Conservation (phyloP, 1,139 yeast species). For the Pichia sp. region DNA sequence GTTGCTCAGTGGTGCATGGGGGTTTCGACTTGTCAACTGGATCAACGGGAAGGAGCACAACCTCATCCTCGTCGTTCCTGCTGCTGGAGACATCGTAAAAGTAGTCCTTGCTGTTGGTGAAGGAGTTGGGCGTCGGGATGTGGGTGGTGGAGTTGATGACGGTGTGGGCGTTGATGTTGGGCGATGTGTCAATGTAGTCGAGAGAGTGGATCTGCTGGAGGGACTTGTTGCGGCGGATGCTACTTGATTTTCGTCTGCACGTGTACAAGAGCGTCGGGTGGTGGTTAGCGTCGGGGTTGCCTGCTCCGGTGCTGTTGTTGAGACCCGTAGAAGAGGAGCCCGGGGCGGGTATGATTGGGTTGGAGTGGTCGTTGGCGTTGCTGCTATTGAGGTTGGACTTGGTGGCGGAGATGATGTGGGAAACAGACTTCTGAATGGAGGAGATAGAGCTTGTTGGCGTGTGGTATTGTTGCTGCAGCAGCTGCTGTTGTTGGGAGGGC, state of each 20-base stretch:
- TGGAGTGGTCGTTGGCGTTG: not conserved
- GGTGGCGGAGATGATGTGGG: constrained; percentile 3
- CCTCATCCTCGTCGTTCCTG: constrained; percentile 9
- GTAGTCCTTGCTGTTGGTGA: not conserved
- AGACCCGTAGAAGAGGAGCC: not conserved
- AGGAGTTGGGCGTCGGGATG: constrained; percentile 3
- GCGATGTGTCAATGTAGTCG: constrained; percentile 14
- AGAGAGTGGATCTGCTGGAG: constrained; percentile 6
- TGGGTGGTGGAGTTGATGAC: not conserved
- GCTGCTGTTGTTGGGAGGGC: not conserved
- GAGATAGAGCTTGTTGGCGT: constrained; percentile 10
- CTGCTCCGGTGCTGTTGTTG: not conserved
- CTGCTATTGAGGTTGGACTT: constrained; percentile 1
- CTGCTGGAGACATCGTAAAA: not conserved
- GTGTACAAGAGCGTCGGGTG: constrained; percentile 14
- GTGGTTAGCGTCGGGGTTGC: not conserved
- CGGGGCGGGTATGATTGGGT: no score
- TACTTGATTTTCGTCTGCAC: constrained; percentile 7
- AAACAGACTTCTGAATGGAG: constrained; percentile 14
- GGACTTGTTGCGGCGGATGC: constrained; percentile 12
- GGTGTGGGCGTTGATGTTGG: not conserved
- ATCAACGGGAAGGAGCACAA: constrained; percentile 27
- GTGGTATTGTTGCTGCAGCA: not conserved
- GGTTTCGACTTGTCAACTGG: constrained; percentile 28
- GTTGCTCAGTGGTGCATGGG: constrained; percentile 29